These are phyloP conservation scores for Beta macrorhiza DNA, from an alignment of 179 eudicot genomes.

Conservation along the genomic window DNA sequence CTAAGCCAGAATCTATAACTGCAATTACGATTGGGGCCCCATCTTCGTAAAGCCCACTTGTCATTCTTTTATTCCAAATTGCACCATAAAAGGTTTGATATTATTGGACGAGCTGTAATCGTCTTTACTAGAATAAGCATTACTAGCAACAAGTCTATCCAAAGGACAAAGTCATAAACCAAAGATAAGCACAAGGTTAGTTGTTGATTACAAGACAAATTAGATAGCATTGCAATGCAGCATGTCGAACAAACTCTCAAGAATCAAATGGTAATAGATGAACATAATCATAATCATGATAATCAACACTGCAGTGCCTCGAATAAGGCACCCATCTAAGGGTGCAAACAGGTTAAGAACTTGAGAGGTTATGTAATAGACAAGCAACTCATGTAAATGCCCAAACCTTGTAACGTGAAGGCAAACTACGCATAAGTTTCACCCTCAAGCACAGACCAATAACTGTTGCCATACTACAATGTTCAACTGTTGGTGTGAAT, in stretches of 20 bases:
- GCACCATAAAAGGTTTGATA: not conserved
- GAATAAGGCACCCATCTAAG: not conserved
- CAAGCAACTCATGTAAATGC: not conserved
- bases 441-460: slow-evolving; percentile 93
- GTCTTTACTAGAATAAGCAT: not conserved
- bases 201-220: not conserved
- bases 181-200: not conserved
- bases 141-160: not conserved
- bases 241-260: not conserved
- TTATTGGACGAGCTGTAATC: not conserved
- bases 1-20: not conserved
- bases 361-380: not conserved
- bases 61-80: not conserved
- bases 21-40: too few relatives aligned
- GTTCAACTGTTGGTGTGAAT: slow-evolving; percentile 93
- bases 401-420: slow-evolving; percentile 77
- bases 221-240: not conserved
- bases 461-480: slow-evolving; percentile 97
- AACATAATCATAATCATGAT: not conserved
- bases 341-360: not conserved
- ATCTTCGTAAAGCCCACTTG: not conserved
- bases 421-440: slow-evolving; percentile 80
- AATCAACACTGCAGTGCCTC: not conserved
- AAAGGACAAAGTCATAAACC: not conserved
- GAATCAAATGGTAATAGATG: not conserved